These are phyloP conservation scores for Podila epigama DNA, from an alignment of 192 early-diverging fungal species.

Conservation along the genomic window DNA sequence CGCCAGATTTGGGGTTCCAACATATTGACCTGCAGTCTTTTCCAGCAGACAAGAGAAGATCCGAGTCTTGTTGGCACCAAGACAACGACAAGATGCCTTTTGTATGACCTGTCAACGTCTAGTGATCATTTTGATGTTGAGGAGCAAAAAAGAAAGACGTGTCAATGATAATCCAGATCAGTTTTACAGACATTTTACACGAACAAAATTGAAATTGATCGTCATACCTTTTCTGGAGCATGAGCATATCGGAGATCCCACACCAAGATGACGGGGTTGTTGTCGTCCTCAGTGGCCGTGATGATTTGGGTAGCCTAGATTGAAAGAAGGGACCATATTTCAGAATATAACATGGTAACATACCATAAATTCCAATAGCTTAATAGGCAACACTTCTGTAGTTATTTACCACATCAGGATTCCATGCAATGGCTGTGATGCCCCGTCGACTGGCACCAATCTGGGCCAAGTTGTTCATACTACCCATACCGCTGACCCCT, in stretches of 20 bases:
- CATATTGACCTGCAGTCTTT: slow-evolving; percentile 96
- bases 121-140: too few relatives aligned
- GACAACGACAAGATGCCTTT: slow-evolving; percentile 92
- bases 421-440: slow-evolving; percentile 90
- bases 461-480: slow-evolving; percentile 44
- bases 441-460: slow-evolving; percentile 69
- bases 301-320: slow-evolving; percentile 93
- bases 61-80: slow-evolving; percentile 95
- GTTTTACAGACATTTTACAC: neutral
- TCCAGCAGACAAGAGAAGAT: slow-evolving; percentile 88
- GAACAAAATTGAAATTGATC: neutral
- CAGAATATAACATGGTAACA: too few relatives aligned
- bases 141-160: neutral
- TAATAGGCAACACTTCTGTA: neutral
- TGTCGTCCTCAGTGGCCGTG: slow-evolving; percentile 92
- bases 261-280: slow-evolving; percentile 83
- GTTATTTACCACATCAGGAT: slow-evolving; percentile 78
- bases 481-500: slow-evolving; percentile 52
- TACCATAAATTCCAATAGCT: too few relatives aligned
- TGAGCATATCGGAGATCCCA: slow-evolving; percentile 98
- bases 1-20: slow-evolving; percentile 86
- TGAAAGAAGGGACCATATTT: too few relatives aligned
- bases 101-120: slow-evolving; percentile 82
- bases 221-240: slow-evolving; percentile 77
- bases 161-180: neutral